Percentiles rank a stretch among this genome's conserved stretches.
Evolutionary conservation across 2,329 filamentous ascomycete species (phyloP).

Genomic region (Colletotrichum lini): DNA sequence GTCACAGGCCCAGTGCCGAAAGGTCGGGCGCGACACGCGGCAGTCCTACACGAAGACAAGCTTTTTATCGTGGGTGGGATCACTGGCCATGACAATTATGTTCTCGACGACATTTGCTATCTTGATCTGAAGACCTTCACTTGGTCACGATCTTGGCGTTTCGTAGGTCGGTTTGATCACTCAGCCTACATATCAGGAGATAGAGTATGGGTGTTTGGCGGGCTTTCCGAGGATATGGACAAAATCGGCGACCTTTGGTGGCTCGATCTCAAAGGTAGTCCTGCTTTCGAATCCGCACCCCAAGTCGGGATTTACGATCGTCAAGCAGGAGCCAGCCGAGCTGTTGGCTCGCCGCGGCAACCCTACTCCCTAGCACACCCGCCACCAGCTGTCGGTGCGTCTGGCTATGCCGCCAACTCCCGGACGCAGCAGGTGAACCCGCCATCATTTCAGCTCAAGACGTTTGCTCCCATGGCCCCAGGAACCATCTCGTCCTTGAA

Average conservation of each 20-base stretch:
- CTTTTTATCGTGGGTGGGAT: constrained; percentile 97
- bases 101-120: constrained; percentile 96
- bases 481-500: constrained; percentile 91
- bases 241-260: constrained; percentile 97
- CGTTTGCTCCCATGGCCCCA: constrained; percentile 87
- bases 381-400: constrained; percentile 66
- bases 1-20: constrained; percentile 88
- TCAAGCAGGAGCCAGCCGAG: constrained; percentile 56
- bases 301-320: constrained; percentile 68
- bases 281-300: constrained; percentile 83
- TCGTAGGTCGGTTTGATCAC: constrained; percentile 95
- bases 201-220: constrained; percentile 96
- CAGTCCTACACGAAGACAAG: constrained; percentile 96
- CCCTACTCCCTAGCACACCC: constrained; percentile 65
- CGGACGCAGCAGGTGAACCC: constrained; percentile 77
- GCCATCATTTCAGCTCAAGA: constrained; percentile 75
- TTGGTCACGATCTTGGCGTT: constrained; percentile 96
- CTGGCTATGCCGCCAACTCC: constrained; percentile 78
- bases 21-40: constrained; percentile 92
- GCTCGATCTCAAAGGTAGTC: constrained; percentile 92
- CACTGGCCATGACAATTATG: constrained; percentile 90
- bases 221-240: constrained; percentile 96
- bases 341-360: constrained; percentile 66
- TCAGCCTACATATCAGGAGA: constrained; percentile 94
- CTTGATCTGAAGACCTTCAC: constrained; percentile 97